Conservation (phyloP, 23 red algal species). For the Gracilaria caudata region DNA sequence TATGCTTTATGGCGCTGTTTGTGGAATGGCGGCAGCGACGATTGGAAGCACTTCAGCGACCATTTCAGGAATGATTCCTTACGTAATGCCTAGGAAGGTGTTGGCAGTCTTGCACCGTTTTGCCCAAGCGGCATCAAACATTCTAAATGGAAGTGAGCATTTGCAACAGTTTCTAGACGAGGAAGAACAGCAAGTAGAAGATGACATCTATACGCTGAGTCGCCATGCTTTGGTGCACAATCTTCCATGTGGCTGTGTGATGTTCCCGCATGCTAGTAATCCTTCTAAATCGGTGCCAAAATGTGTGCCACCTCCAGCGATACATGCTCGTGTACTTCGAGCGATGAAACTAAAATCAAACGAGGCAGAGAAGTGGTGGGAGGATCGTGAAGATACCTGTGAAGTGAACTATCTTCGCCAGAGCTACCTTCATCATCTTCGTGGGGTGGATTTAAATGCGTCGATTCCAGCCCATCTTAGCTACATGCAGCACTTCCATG, state of each 20-base stretch:
- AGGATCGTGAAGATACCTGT: not conserved
- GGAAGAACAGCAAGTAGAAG: slow-evolving; percentile 2
- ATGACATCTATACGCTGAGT: slow-evolving; percentile 9
- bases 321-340: slow-evolving; percentile 22
- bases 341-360: not conserved
- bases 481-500: slow-evolving; percentile 9
- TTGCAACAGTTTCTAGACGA: slow-evolving; percentile 26
- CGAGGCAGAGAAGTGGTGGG: slow-evolving; percentile 12
- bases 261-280: slow-evolving; percentile 24
- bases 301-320: slow-evolving; percentile 3
- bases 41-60: not conserved
- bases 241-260: slow-evolving; percentile 14
- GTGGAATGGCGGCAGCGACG: slow-evolving; percentile 12
- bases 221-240: slow-evolving; percentile 3
- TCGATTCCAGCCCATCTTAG: slow-evolving; percentile 10
- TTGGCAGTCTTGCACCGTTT: slow-evolving; percentile 34
- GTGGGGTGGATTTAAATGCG: not conserved
- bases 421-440: slow-evolving; percentile 36
- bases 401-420: slow-evolving; percentile 36
- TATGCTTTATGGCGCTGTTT: slow-evolving; percentile 24
- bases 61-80: not conserved
- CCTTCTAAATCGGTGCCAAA: slow-evolving; percentile 4
- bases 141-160: not conserved
- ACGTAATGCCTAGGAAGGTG: slow-evolving; percentile 16
- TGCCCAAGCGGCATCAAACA: slow-evolving; percentile 17